Evolutionary conservation across 1,284 basidiomycete species (phyloP).

Genomic region (Austropuccinia psidii): DNA sequence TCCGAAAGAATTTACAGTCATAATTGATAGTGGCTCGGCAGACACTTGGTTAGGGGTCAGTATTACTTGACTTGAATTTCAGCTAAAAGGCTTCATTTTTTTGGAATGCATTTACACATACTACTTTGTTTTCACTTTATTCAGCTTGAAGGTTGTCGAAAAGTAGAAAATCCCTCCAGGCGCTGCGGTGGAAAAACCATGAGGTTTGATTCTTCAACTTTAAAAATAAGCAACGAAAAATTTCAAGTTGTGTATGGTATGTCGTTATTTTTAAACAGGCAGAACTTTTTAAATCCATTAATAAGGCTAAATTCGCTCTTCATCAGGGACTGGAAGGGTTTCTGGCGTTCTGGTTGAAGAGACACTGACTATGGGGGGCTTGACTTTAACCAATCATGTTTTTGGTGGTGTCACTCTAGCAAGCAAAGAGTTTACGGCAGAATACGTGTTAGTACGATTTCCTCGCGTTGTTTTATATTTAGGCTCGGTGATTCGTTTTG

Average conservation of each 20-base stretch:
- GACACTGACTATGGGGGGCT: constrained; percentile 60
- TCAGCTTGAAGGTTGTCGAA: constrained; percentile 53
- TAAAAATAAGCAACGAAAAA: constrained; percentile 52
- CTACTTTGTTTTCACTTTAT: constrained; percentile 43
- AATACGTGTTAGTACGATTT: background rate
- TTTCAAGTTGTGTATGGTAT: constrained; percentile 21
- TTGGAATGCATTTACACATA: background rate
- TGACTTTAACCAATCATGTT: constrained; percentile 58
- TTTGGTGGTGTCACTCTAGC: constrained; percentile 66
- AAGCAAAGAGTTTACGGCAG: constrained; percentile 57
- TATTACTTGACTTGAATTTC: background rate
- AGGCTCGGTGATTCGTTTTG: background rate
- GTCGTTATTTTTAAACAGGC: background rate
- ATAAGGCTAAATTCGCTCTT: background rate
- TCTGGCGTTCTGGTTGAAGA: constrained; percentile 62
- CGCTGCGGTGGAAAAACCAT: constrained; percentile 62
- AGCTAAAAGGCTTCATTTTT: background rate
- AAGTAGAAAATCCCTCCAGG: constrained; percentile 39
- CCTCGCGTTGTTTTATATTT: background rate
- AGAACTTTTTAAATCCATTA: background rate
- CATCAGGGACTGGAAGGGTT: constrained; percentile 56
- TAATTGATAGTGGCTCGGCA: constrained; percentile 78
- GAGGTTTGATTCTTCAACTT: constrained; percentile 58
- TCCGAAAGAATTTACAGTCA: constrained; percentile 61
- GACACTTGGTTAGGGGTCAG: constrained; percentile 66